These are phyloP conservation scores for Sclerotinia subarctica DNA, from an alignment of 2,329 filamentous ascomycete genomes.

Conservation along the genomic window DNA sequence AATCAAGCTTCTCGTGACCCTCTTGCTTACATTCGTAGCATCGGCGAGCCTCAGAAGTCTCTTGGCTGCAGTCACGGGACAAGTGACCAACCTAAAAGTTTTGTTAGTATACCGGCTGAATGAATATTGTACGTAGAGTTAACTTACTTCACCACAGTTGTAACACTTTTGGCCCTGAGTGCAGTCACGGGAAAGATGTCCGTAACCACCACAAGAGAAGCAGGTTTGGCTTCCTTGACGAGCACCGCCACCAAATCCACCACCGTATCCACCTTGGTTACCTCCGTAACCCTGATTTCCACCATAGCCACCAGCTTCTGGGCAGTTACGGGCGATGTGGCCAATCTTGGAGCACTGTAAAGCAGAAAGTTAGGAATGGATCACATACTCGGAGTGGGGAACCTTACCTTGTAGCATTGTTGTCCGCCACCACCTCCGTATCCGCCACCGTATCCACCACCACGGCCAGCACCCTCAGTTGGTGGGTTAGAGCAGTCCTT, in stretches of 20 bases:
- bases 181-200: constrained; percentile 95
- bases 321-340: constrained; percentile 92
- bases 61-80: constrained; percentile 85
- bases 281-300: constrained; percentile 41
- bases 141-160: constrained; percentile 93
- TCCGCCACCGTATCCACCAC: constrained; percentile 38
- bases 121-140: constrained; percentile 40
- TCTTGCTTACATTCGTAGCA: constrained; percentile 92
- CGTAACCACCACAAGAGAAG: constrained; percentile 96
- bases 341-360: constrained; percentile 82
- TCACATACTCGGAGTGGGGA: not conserved
- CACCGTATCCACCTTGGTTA: constrained; percentile 41
- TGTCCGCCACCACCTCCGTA: constrained; percentile 43
- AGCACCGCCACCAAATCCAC: constrained; percentile 44
- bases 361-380: constrained; percentile 16
- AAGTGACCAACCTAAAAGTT: constrained; percentile 18
- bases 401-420: constrained; percentile 80
- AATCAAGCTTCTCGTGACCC: constrained; percentile 71
- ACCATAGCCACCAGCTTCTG: constrained; percentile 50
- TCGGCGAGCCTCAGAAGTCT: constrained; percentile 86
- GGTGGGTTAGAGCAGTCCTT: constrained; percentile 57
- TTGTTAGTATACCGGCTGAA: not conserved
- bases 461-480: constrained; percentile 36
- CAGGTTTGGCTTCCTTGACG: constrained; percentile 74
- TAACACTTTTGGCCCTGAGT: constrained; percentile 99